Conservation (phyloP, 495 filamentous ascomycete species). For the Daldinia vernicosa region DNA sequence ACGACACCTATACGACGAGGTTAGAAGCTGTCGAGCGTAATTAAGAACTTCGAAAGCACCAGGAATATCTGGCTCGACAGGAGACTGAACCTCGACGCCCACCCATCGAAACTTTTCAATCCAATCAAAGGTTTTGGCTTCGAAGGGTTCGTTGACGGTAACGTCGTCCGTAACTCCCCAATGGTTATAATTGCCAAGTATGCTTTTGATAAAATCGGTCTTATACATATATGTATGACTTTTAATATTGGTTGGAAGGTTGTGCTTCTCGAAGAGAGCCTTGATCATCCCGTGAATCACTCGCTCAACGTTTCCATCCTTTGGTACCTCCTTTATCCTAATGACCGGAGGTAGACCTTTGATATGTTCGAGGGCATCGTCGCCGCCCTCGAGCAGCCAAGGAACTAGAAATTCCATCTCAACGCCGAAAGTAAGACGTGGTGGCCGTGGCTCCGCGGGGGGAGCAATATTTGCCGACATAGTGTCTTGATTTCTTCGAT, state of each 20-base stretch:
- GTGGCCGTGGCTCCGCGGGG: neutral
- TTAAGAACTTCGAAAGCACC: slow-evolving; percentile 12
- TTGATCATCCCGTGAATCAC: neutral
- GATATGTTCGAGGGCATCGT: slow-evolving; percentile 7
- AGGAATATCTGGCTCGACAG: slow-evolving; percentile 2
- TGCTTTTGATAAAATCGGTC: neutral
- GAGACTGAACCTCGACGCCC: slow-evolving; percentile 23
- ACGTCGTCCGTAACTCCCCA: slow-evolving; percentile 12
- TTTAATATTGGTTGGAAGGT: neutral
- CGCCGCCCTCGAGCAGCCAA: neutral
- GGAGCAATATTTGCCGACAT: slow-evolving; percentile 13
- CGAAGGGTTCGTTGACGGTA: neutral
- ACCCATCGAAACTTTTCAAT: slow-evolving; percentile 9
- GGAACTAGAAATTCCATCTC: slow-evolving; percentile 47
- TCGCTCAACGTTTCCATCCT: neutral
- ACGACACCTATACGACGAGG: slow-evolving; percentile 30
- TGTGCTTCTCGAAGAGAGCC: slow-evolving; percentile 3
- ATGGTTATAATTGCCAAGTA: neutral
- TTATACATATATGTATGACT: neutral
- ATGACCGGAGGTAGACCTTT: slow-evolving; percentile 21
- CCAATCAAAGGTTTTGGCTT: neutral
- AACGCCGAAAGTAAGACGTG: slow-evolving; percentile 43
- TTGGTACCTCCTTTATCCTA: neutral
- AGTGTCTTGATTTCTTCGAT: neutral
- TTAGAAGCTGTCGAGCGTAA: slow-evolving; percentile 27